Evolutionary conservation across 1,284 basidiomycete species (phyloP), one percentile per base, ranked within the genome.

Genomic region (Naganishia liquefaciens): DNA sequence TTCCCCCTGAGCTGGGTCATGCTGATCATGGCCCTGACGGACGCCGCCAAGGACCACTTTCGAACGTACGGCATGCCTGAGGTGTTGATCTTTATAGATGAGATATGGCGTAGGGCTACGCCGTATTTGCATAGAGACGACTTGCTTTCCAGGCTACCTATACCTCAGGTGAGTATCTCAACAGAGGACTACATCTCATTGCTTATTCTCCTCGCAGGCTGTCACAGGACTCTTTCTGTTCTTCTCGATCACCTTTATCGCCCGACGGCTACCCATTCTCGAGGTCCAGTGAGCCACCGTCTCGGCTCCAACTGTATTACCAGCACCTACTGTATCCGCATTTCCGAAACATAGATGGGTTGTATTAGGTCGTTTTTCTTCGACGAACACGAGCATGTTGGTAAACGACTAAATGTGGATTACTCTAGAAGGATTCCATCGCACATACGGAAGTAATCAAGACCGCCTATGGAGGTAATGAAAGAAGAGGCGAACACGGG

Each of bases 1-100:
- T 71, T 70, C 66, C 74, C 74, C 2, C 53, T 65, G 19, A 68
- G 71, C 0, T 62, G 74, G 11, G 64, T 64, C 4, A 52, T 72
- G 25, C 54, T 73, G 40, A 58, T 64, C 0, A 51, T 74, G 47
- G 72, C 72, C 5, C 19, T 54, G 25, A 51, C 47, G 27, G 67
- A 68, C 17, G 53, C 46, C 27, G 60, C 50, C 57, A 60, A 50
- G 21, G 21, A 40, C 7, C 57, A 60, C 15, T 60, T 60, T 27
- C 46, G 57, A 23, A 60, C 44, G 46, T 60, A 50, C 28, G 57
- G 37, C 13, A 40, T 50, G 57, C 57, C 57, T 23, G 46, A 37
- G 30, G 23, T 60, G 23, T 27, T 50, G n/a, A 25, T 60, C 19
- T 21, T 60, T 23, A 19, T 49, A 13, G 21, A 27, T 15, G 40